A percentile compares a stretch with the other conserved stretches of the same genome.
These are phyloP conservation scores for Pseudogymnoascus verrucosus DNA, from an alignment of 2,329 filamentous ascomycete species.

Conservation along the genomic window DNA sequence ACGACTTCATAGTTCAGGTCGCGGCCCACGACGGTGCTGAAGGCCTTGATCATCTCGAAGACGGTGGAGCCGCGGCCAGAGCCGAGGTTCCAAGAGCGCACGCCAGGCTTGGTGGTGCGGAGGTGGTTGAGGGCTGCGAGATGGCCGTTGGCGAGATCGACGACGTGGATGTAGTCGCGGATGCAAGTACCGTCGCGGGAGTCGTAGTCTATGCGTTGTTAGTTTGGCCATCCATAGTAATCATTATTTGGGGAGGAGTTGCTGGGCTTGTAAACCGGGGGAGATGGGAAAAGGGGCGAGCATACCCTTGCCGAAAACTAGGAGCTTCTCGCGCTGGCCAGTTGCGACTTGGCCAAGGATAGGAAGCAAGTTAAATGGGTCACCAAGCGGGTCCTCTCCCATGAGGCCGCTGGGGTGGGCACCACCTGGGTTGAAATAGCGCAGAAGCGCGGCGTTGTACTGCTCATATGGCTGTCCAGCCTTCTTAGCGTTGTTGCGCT, in stretches of 20 bases:
- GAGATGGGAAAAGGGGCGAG: slow-evolving; percentile 2
- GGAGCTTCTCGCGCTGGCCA: slow-evolving; percentile 84
- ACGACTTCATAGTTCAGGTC: slow-evolving; percentile 83
- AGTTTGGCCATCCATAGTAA: slow-evolving; percentile 10
- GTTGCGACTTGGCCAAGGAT: slow-evolving; percentile 93
- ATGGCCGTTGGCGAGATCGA: slow-evolving; percentile 81
- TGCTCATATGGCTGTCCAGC: slow-evolving; percentile 67
- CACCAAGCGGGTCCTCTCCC: slow-evolving; percentile 94
- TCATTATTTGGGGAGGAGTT: not conserved
- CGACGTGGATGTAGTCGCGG: slow-evolving; percentile 95
- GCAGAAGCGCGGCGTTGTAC: slow-evolving; percentile 87
- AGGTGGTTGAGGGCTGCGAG: slow-evolving; percentile 86
- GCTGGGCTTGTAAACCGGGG: not conserved
- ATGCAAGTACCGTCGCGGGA: slow-evolving; percentile 90
- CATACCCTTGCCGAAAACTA: slow-evolving; percentile 89
- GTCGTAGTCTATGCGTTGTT: slow-evolving; percentile 61
- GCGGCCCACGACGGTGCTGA: slow-evolving; percentile 76
- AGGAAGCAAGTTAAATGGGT: slow-evolving; percentile 92
- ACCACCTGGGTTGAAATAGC: slow-evolving; percentile 97
- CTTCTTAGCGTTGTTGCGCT: slow-evolving; percentile 77
- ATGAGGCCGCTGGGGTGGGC: slow-evolving; percentile 93
- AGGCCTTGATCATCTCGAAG: slow-evolving; percentile 94
- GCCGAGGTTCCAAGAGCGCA: slow-evolving; percentile 93
- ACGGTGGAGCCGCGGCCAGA: slow-evolving; percentile 93
- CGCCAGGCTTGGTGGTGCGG: slow-evolving; percentile 73